Evolutionary conservation across 768 basidiomycete species (phyloP).

Genomic region (Boletus patriciae): DNA sequence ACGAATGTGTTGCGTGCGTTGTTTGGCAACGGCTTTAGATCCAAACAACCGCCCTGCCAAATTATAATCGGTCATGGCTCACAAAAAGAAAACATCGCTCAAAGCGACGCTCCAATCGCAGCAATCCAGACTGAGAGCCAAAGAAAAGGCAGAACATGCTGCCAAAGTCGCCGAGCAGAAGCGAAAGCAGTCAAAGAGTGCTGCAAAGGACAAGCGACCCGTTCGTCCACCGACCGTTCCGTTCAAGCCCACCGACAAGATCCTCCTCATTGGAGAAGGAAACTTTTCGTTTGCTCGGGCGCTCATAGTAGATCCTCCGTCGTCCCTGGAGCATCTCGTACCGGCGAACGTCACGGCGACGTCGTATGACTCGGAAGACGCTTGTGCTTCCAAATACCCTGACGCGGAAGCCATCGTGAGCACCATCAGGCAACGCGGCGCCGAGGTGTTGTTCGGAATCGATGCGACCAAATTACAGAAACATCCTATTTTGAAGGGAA

Average conservation of each 20-base stretch:
- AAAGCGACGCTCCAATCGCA: slow-evolving; percentile 70
- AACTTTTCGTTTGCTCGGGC: slow-evolving; percentile 91
- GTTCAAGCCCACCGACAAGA: slow-evolving; percentile 61
- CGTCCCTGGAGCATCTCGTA: slow-evolving; percentile 51
- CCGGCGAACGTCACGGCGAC: slow-evolving; percentile 79
- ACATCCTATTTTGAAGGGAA: slow-evolving; percentile 52
- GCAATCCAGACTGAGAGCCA: slow-evolving; percentile 62
- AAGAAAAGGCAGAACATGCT: slow-evolving; percentile 57
- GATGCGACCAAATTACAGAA: slow-evolving; percentile 82
- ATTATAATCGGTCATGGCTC: slow-evolving; percentile 34
- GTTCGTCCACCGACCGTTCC: slow-evolving; percentile 55
- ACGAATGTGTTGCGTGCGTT: slow-evolving; percentile 9
- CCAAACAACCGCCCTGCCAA: slow-evolving; percentile 30
- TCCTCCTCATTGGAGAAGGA: slow-evolving; percentile 87
- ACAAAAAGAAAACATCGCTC: slow-evolving; percentile 56
- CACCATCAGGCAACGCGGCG: slow-evolving; percentile 56
- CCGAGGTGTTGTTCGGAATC: slow-evolving; percentile 71
- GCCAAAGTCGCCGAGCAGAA: slow-evolving; percentile 44
- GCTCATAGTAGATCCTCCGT: slow-evolving; percentile 51
- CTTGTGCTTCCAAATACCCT: slow-evolving; percentile 81
- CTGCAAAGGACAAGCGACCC: slow-evolving; percentile 39
- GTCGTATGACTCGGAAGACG: slow-evolving; percentile 75
- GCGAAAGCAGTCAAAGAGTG: slow-evolving; percentile 32
- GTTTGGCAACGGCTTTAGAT: slow-evolving; percentile 28
- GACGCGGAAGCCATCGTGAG: slow-evolving; percentile 62